phyloP scores from a whole-genome alignment of 176 grass and related monocot genomes.

The Guadua angustifolia region DNA sequence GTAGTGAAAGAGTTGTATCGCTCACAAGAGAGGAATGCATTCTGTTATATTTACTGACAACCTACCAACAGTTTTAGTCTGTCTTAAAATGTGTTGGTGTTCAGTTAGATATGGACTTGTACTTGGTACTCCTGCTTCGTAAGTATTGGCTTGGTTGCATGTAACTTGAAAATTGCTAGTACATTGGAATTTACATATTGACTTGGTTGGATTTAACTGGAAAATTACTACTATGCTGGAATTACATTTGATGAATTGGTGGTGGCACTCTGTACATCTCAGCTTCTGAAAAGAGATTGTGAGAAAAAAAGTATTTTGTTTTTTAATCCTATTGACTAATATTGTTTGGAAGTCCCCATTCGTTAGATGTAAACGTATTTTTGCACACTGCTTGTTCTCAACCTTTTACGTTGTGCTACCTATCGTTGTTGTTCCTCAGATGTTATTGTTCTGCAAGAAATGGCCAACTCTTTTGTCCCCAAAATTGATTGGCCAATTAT shows the following conservation, averaged over 20 bases:
- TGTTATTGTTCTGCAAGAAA: conserved; percentile 17
- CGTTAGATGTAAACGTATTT: not conserved
- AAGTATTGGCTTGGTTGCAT: conserved; percentile 1
- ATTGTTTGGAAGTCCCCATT: not conserved
- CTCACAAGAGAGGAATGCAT: not conserved
- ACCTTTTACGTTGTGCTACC: not conserved
- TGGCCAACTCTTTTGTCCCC: not conserved
- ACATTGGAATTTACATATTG: not conserved
- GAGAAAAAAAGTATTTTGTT: not conserved
- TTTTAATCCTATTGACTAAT: not conserved
- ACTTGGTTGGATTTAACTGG: not conserved
- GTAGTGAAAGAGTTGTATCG: not conserved
- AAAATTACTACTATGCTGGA: not conserved
- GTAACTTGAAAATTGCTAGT: not conserved
- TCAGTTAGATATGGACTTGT: conserved; percentile 24
- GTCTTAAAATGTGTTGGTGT: not conserved
- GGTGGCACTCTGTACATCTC: not conserved
- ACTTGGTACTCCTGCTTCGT: not conserved
- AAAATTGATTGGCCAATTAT: not conserved
- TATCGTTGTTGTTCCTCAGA: not conserved
- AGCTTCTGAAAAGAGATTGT: conserved; percentile 16
- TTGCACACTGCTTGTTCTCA: conserved; percentile 2
- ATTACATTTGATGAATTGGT: conserved; percentile 9
- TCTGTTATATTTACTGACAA: conserved; percentile 10
- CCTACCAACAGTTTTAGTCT: not conserved